Evolutionary conservation across 805 yeast species (phyloP).

Genomic region (Yarrowia sp.): DNA sequence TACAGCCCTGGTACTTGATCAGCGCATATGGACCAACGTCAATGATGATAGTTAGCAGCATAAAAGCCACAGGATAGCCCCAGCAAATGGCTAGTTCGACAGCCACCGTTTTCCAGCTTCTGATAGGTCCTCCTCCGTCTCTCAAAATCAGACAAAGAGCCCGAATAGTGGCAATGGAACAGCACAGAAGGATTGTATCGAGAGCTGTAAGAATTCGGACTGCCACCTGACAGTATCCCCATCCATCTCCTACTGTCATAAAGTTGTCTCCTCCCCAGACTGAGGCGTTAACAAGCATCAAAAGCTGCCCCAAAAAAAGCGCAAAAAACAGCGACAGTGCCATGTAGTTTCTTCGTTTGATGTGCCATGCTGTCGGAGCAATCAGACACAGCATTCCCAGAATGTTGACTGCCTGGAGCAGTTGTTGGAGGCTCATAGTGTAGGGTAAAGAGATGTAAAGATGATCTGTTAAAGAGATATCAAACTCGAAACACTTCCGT

Average conservation of each 20-base stretch:
- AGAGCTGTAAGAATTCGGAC: not conserved
- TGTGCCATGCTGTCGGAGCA: slow-evolving; percentile 1
- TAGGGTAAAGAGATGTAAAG: not conserved
- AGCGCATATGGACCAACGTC: slow-evolving; percentile 4
- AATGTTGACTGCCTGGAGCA: not conserved
- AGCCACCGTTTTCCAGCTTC: slow-evolving; percentile 5
- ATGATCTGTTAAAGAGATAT: too few species aligned
- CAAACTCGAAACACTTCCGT: too few species aligned
- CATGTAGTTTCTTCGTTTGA: not conserved
- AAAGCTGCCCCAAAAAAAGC: not conserved
- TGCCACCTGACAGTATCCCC: not conserved
- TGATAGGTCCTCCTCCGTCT: slow-evolving; percentile 1
- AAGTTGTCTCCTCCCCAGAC: slow-evolving; percentile 10
- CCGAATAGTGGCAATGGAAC: not conserved
- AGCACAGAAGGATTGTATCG: slow-evolving; percentile 2
- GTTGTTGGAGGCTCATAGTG: not conserved
- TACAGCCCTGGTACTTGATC: not conserved
- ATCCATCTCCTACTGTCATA: not conserved
- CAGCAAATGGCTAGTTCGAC: slow-evolving; percentile 3
- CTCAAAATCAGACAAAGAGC: not conserved
- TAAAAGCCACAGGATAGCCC: not conserved
- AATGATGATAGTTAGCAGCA: not conserved
- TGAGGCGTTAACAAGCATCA: slow-evolving; percentile 9
- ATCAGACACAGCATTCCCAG: slow-evolving; percentile 1
- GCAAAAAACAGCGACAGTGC: not conserved